These are phyloP conservation scores for Leishmania guyanensis DNA, from an alignment of 208 protist species.

Conservation along the genomic window DNA sequence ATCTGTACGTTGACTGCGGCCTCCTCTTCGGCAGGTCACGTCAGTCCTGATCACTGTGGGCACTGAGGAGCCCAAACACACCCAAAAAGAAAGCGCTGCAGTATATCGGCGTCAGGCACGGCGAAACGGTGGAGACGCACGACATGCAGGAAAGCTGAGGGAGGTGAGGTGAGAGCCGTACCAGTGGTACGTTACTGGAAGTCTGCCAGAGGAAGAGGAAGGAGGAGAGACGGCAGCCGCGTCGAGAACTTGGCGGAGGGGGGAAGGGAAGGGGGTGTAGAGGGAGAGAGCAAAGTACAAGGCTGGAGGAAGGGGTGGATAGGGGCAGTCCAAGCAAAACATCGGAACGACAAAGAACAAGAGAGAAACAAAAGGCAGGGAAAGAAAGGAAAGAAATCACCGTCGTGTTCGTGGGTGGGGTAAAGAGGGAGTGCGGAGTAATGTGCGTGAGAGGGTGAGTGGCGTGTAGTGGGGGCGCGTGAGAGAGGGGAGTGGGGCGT, in stretches of 20 bases:
- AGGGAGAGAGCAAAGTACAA: not conserved
- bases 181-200: not conserved
- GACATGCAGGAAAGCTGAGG: not conserved
- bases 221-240: not conserved
- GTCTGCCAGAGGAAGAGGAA: not conserved
- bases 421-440: not conserved
- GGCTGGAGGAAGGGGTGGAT: not conserved
- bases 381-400: not conserved
- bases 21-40: not conserved
- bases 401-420: not conserved
- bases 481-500: not conserved
- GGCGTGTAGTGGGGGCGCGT: not conserved
- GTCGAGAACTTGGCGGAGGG: not conserved
- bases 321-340: not conserved
- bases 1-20: not conserved
- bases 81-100: not conserved
- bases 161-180: not conserved
- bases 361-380: not conserved
- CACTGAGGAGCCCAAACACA: not conserved
- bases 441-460: not conserved
- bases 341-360: not conserved
- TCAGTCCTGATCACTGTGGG: not conserved
- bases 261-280: not conserved
- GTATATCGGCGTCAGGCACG: not conserved
- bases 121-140: not conserved